phyloP scores from a whole-genome alignment of 2,329 filamentous ascomycete species.

The Seiridium cupressi region DNA sequence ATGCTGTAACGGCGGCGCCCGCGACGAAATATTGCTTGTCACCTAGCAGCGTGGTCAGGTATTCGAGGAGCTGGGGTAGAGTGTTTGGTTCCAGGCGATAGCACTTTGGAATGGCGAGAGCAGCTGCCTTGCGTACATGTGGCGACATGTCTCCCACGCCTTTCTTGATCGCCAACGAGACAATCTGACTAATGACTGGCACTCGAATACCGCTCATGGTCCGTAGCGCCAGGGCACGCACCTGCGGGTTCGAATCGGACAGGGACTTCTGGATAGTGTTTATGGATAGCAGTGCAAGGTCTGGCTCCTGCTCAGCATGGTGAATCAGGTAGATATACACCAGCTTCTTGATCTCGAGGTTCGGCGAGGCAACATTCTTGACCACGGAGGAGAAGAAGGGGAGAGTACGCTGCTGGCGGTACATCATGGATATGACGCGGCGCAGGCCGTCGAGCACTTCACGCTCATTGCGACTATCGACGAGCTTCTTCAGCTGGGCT shows the following conservation, averaged over 20 bases:
- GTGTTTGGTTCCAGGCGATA: constrained; percentile 86
- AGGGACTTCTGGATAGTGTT: constrained; percentile 99
- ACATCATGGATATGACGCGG: constrained; percentile 92
- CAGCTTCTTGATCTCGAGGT: constrained; percentile 93
- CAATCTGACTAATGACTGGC: constrained; percentile 96
- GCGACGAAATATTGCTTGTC: constrained; percentile 98
- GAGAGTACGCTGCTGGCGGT: constrained; percentile 81
- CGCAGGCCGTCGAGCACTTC: constrained; percentile 91
- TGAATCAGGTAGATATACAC: constrained; percentile 98
- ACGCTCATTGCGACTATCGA: constrained; percentile 90
- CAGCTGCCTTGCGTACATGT: constrained; percentile 87
- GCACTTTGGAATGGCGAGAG: constrained; percentile 93
- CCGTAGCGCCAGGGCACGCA: constrained; percentile 86
- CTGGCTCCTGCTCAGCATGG: constrained; percentile 93
- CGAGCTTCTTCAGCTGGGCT: constrained; percentile 87
- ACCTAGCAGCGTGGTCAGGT: constrained; percentile 72
- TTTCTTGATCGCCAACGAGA: constrained; percentile 92
- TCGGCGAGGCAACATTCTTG: constrained; percentile 94
- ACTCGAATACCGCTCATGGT: constrained; percentile 98
- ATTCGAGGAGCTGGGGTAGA: constrained; percentile 80
- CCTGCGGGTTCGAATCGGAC: constrained; percentile 85
- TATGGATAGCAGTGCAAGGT: constrained; percentile 92
- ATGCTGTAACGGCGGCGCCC: constrained; percentile 86
- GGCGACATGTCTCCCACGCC: constrained; percentile 93
- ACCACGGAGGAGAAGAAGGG: constrained; percentile 97